phyloP scores from a whole-genome alignment of 1,284 basidiomycete species.

The Leccinum huronense region DNA sequence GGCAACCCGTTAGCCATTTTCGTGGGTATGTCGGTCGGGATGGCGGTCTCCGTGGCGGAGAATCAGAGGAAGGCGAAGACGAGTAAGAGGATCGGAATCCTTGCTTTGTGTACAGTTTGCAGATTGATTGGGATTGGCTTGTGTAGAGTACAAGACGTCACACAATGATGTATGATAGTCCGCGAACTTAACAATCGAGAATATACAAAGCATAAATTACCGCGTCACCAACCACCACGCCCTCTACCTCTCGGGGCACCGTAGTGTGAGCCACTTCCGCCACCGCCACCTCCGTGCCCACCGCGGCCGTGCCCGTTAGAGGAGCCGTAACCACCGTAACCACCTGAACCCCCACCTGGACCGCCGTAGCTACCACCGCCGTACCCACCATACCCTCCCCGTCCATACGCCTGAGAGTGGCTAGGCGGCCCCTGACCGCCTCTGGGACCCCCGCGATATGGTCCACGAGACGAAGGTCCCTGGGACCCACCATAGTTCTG shows the following conservation, averaged over 20 bases:
- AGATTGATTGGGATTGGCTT: too few relatives aligned
- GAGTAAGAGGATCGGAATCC: too few relatives aligned
- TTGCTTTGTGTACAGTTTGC: too few relatives aligned
- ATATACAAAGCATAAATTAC: conserved; percentile 39
- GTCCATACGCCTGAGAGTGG: conserved; percentile 28
- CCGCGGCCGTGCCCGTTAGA: conserved; percentile 51
- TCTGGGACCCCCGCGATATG: conserved; percentile 27
- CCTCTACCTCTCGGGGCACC: conserved; percentile 39
- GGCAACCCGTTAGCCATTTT: too few relatives aligned
- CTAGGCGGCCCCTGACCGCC: conserved; percentile 28
- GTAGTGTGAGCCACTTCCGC: conserved; percentile 19
- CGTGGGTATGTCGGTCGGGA: too few relatives aligned
- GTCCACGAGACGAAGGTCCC: conserved; percentile 29
- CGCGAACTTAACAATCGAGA: conserved; percentile 12
- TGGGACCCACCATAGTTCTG: conserved; percentile 29
- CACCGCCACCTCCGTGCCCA: conserved; percentile 29
- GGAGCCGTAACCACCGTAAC: conserved; percentile 36
- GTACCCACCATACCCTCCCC: conserved; percentile 30
- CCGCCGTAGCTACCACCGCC: conserved; percentile 17
- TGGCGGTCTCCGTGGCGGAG: too few relatives aligned
- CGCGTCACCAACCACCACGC: conserved; percentile 38
- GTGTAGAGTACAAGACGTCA: too few relatives aligned
- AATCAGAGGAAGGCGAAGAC: too few relatives aligned
- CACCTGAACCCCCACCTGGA: conserved; percentile 13
- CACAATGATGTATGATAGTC: not conserved